Percentiles rank a stretch among this genome's conserved stretches.
Evolutionary conservation across 1,139 yeast genomes (phyloP).

Genomic region (Yamadazyma diddensiae): DNA sequence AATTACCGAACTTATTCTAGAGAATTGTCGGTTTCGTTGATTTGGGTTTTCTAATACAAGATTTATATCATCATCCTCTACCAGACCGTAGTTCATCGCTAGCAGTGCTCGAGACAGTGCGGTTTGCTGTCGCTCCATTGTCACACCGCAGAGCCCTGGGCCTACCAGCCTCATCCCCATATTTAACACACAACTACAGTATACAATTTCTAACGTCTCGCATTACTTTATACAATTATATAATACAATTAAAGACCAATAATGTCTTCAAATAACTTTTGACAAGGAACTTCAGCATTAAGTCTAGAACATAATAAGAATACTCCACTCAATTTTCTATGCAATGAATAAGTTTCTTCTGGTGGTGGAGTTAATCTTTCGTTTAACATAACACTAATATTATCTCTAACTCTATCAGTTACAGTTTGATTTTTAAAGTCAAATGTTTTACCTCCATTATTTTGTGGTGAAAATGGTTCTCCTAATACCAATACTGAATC

Average conservation of each 20-base stretch:
- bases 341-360: constrained; percentile 93
- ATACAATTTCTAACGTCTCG: background rate
- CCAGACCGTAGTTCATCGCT: no score
- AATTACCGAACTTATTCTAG: constrained; percentile 36
- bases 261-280: constrained; percentile 70
- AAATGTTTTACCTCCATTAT: constrained; percentile 49
- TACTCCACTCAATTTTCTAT: constrained; percentile 92
- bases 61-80: constrained; percentile 10
- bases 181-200: no score
- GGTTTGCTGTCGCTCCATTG: no score
- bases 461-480: constrained; percentile 76
- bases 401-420: constrained; percentile 85
- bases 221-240: background rate
- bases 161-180: no score
- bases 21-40: constrained; percentile 12
- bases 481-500: constrained; percentile 89
- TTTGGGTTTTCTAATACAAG: constrained; percentile 13
- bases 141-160: no score
- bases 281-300: constrained; percentile 81
- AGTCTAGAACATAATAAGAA: constrained; percentile 85
- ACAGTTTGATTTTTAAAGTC: constrained; percentile 84
- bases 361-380: constrained; percentile 97
- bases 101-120: no score
- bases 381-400: constrained; percentile 82
- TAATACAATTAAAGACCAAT: constrained; percentile 40